Conservation (phyloP, 768 basidiomycete genomes). For the Boletus sp. region DNA sequence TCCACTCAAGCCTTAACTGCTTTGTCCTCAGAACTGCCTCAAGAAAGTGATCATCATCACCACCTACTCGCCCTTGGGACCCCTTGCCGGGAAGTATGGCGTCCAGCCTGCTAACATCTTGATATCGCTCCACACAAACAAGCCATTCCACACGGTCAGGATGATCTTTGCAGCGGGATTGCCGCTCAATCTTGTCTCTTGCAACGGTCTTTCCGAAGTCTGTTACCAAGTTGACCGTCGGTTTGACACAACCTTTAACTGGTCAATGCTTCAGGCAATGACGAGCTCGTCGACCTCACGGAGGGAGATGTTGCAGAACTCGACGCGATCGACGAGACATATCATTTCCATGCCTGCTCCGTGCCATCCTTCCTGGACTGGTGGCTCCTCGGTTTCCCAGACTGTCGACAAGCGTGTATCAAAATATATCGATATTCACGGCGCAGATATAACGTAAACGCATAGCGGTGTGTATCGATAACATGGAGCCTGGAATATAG, state of each 20-base stretch:
- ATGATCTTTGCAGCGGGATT: background rate
- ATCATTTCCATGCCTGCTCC: slow-evolving; percentile 53
- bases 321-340: slow-evolving; percentile 51
- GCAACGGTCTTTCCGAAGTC: slow-evolving; percentile 65
- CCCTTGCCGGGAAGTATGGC: slow-evolving; percentile 56
- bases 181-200: background rate
- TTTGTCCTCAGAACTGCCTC: slow-evolving; percentile 61
- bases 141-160: slow-evolving; percentile 48
- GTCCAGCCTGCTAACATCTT: slow-evolving; percentile 60
- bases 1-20: slow-evolving; percentile 62
- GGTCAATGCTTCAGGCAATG: slow-evolving; percentile 40
- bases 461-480: background rate
- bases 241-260: background rate
- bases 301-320: slow-evolving; percentile 58
- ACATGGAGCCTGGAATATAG: background rate
- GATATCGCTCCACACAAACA: slow-evolving; percentile 69
- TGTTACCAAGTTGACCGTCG: slow-evolving; percentile 44
- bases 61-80: slow-evolving; percentile 76
- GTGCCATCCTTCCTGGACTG: slow-evolving; percentile 53
- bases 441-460: background rate
- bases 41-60: slow-evolving; percentile 63
- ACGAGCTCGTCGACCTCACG: slow-evolving; percentile 54
- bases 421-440: background rate
- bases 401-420: slow-evolving; percentile 33
- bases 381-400: slow-evolving; percentile 58